Evolutionary conservation across 208 protist genomes (phyloP).

Genomic region (Leptomonas pyrrhocoris): DNA sequence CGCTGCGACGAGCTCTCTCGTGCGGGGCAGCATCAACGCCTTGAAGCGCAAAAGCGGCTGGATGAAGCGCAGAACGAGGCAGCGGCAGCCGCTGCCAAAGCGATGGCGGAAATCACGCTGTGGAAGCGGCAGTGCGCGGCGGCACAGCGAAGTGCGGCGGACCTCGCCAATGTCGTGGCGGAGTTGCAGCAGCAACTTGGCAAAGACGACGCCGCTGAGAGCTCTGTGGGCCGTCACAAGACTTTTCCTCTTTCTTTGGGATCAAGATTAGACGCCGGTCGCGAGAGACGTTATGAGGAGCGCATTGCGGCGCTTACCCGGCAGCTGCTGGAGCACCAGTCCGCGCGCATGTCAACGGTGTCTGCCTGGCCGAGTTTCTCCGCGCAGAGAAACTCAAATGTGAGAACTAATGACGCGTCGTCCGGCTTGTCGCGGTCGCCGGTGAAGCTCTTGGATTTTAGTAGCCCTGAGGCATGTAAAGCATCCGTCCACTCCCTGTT

Average conservation of each 20-base stretch:
- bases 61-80: constrained; percentile 1
- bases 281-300: constrained; percentile 13
- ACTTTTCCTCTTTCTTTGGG: not conserved
- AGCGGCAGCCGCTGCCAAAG: not conserved
- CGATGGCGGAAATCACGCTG: constrained; percentile 7
- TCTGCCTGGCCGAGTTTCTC: not conserved
- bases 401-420: not conserved
- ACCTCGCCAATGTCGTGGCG: not conserved
- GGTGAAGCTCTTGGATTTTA: constrained; percentile 43
- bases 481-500: constrained; percentile 34
- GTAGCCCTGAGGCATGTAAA: constrained; percentile 33
- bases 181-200: constrained; percentile 4
- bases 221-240: not conserved
- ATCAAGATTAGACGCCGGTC: not conserved
- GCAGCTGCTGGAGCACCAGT: constrained; percentile 14
- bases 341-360: constrained; percentile 4
- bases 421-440: not conserved
- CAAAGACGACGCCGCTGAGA: not conserved
- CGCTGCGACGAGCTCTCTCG: constrained; percentile 28
- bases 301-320: constrained; percentile 16
- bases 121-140: constrained; percentile 18
- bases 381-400: not conserved
- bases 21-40: constrained; percentile 6
- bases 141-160: constrained; percentile 2
- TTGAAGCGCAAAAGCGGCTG: constrained; percentile 6